Base-by-base conservation (phyloP, 495 filamentous ascomycete species). In the Tetracladium setigerum region DNA sequence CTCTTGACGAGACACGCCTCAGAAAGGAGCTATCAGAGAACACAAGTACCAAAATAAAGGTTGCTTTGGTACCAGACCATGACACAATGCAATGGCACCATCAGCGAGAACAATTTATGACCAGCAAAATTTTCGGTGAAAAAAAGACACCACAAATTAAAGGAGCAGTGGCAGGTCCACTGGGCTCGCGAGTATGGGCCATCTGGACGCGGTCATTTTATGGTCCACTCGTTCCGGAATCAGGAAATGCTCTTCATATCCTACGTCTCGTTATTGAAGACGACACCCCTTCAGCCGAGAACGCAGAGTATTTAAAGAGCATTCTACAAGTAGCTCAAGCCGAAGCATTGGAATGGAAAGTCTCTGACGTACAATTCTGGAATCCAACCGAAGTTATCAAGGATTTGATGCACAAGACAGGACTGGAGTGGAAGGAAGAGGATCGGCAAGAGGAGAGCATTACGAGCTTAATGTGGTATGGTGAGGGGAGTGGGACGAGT, bases 51-150 rank as follows among this genome's bases (percentile, higher is more conserved):
- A 72, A 68, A 19, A 72, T 64, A 4, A 64, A 67, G 16, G 74
- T 92, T 2, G 85, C 89, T 0, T 66, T 95, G 12, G 47, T 84
- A 32, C 92, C 92, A 2, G 79, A 89, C 49, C 67, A 77, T 41
- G 76, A 85, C 22, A 77, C 83, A 9, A 74, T 91, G 55, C 66
- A 78, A 46, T 98, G 92, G 91, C 89, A 95, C 60, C 77, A 89
- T 62, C 75, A 79, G 22, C 77, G 92, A 31, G 90, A 96, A 68
- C 86, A 94, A 33, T 95, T 88, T 59, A 83, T 89, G 47, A 73
- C 71, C 1, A 64, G 74, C 37, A 72, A 74, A 40, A 56, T 86
- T 15, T 66, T 70, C 40, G 64, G 65, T 0, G 8, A 10, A 30
- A 10, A 16, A 11, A 67, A 64, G 30, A 65, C 63, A 0, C 87